These are phyloP conservation scores for Ophiostoma ulmi DNA, from an alignment of 2,329 filamentous ascomycete genomes.

Conservation along the genomic window DNA sequence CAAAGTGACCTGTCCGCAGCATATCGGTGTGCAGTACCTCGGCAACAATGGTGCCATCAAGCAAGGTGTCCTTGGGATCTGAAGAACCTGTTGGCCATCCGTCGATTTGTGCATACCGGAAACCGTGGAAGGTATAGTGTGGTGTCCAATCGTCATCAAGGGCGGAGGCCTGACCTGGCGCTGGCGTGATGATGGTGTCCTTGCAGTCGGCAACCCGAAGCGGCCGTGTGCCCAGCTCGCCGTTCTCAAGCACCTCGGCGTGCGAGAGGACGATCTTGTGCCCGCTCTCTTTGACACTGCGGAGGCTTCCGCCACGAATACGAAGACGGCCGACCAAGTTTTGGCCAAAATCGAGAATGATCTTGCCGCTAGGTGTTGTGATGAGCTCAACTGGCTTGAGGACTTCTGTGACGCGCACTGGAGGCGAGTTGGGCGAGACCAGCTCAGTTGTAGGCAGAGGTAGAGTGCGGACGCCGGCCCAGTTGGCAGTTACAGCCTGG, in stretches of 20 bases:
- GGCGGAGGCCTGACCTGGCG: constrained; percentile 28
- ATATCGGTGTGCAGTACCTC: constrained; percentile 49
- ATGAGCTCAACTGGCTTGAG: constrained; percentile 34
- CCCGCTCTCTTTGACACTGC: constrained; percentile 32
- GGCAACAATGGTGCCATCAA: constrained; percentile 29
- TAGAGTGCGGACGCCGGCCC: constrained; percentile 26
- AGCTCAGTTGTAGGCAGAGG: constrained; percentile 35
- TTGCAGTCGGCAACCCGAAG: constrained; percentile 41
- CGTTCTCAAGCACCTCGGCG: constrained; percentile 51
- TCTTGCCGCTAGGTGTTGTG: constrained; percentile 39
- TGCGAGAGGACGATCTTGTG: constrained; percentile 42
- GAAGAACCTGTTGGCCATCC: background rate
- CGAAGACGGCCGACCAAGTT: constrained; percentile 51
- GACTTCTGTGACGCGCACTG: constrained; percentile 38
- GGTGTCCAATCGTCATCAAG: constrained; percentile 38
- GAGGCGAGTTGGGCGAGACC: constrained; percentile 41
- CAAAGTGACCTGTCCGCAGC: constrained; percentile 45
- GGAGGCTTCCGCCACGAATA: constrained; percentile 30
- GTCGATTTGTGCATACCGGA: constrained; percentile 39
- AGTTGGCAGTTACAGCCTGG: background rate
- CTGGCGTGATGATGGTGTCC: constrained; percentile 34
- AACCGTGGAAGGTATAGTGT: constrained; percentile 49
- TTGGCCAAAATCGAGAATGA: constrained; percentile 53
- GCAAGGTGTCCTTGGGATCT: background rate
- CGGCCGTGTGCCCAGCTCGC: constrained; percentile 40